These are phyloP conservation scores for Quercus lobata DNA, from an alignment of 331 rosid species.

Conservation along the genomic window DNA sequence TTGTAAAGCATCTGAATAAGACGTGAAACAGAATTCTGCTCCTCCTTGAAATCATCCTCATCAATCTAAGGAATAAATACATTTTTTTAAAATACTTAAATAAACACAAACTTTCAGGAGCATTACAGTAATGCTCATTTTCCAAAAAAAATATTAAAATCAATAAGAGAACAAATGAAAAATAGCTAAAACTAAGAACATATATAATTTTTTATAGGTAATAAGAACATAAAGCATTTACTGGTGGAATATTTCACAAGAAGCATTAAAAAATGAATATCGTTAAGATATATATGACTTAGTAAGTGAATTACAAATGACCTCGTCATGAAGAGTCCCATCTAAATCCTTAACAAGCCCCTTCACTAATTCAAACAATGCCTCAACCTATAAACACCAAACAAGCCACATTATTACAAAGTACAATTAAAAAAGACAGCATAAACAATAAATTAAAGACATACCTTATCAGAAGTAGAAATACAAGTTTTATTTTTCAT, in stretches of 20 bases:
- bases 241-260: neutral
- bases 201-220: neutral
- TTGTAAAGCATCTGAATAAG: constrained; percentile 90
- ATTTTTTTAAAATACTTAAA: neutral
- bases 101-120: neutral
- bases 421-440: constrained; percentile 16
- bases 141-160: neutral
- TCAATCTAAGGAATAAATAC: constrained; percentile 44
- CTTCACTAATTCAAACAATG: constrained; percentile 84
- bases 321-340: constrained; percentile 69
- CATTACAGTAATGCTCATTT: neutral
- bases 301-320: constrained; percentile 24
- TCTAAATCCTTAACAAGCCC: constrained; percentile 94
- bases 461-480: constrained; percentile 85
- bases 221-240: neutral
- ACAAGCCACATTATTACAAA: constrained; percentile 28
- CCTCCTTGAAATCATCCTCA: constrained; percentile 98
- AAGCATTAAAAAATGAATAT: neutral
- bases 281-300: neutral
- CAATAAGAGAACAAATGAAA: neutral
- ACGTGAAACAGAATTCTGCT: constrained; percentile 91
- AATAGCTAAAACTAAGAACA: neutral
- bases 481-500: constrained; percentile 83
- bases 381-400: constrained; percentile 67
- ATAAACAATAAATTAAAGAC: constrained; percentile 16